A percentile compares a stretch with the other conserved stretches of the same genome.
Conservation (phyloP, 495 filamentous ascomycete genomes). For the Xylaria sp. region DNA sequence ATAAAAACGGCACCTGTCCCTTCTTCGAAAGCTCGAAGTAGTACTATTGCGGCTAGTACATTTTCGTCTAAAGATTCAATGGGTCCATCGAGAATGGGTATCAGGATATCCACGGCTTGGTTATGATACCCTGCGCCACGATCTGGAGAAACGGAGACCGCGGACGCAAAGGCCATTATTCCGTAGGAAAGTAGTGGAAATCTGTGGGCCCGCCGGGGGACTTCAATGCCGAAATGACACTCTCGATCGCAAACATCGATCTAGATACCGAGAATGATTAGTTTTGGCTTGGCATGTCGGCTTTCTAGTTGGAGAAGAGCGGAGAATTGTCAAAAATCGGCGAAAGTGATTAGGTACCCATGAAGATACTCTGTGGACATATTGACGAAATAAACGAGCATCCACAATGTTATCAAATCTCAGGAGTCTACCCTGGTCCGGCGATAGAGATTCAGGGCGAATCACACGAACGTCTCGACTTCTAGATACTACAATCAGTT, state of each 20-base stretch:
- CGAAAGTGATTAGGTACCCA: not conserved
- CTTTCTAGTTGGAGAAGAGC: not conserved
- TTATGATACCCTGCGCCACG: not conserved
- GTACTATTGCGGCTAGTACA: constrained; percentile 42
- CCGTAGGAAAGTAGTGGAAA: constrained; percentile 43
- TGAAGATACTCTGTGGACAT: not conserved
- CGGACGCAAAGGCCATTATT: constrained; percentile 39
- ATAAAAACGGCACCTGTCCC: constrained; percentile 24
- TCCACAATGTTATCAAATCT: not conserved
- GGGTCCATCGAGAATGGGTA: constrained; percentile 36
- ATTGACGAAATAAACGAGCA: constrained; percentile 5
- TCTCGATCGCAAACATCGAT: constrained; percentile 7
- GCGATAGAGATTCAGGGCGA: not conserved
- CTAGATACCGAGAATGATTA: not conserved
- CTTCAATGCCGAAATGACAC: constrained; percentile 38
- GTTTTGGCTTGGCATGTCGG: not conserved
- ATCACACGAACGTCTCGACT: not conserved
- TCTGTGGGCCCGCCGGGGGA: constrained; percentile 39
- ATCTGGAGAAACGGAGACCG: constrained; percentile 30
- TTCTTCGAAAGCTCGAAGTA: constrained; percentile 47
- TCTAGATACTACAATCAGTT: not conserved
- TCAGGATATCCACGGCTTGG: constrained; percentile 5
- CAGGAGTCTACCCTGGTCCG: not conserved
- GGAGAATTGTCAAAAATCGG: not conserved
- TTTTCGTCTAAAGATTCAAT: constrained; percentile 39